Evolutionary conservation across 2,329 filamentous ascomycete genomes (phyloP).

Genomic region (Microsporum ferrugineum): DNA sequence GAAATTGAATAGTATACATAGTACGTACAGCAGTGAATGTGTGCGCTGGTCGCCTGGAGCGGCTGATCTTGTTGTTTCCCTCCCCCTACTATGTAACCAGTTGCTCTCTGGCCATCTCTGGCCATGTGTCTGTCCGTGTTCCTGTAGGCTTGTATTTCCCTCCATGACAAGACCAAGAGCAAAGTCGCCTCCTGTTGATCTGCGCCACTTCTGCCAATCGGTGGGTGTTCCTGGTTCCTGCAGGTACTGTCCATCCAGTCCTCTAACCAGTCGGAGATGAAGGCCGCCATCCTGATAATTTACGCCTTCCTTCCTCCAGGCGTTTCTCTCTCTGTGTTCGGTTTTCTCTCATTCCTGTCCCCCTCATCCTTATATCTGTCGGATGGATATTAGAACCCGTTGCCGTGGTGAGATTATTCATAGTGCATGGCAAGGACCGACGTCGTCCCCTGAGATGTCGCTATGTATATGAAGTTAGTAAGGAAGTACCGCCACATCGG

Average conservation of each 20-base stretch:
- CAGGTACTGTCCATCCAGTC: neutral
- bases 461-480: neutral
- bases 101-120: no score
- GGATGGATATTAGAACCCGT: neutral
- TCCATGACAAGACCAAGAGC: neutral
- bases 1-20: no score
- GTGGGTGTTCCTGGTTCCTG: slow-evolving; percentile 1
- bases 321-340: neutral
- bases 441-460: neutral
- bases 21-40: no score
- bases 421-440: no score
- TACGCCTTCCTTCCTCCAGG: neutral
- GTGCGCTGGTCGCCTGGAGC: no score
- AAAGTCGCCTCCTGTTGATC: neutral
- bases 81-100: no score
- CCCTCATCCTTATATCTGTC: neutral
- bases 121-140: no score
- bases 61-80: no score
- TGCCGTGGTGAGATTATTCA: neutral
- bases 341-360: neutral
- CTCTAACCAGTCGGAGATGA: neutral
- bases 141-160: no score
- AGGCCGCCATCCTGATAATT: neutral
- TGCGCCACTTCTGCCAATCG: neutral
- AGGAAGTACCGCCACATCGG: neutral